Base-by-base conservation (phyloP, 169 alveolate species). In the Plasmodium relictum region DNA sequence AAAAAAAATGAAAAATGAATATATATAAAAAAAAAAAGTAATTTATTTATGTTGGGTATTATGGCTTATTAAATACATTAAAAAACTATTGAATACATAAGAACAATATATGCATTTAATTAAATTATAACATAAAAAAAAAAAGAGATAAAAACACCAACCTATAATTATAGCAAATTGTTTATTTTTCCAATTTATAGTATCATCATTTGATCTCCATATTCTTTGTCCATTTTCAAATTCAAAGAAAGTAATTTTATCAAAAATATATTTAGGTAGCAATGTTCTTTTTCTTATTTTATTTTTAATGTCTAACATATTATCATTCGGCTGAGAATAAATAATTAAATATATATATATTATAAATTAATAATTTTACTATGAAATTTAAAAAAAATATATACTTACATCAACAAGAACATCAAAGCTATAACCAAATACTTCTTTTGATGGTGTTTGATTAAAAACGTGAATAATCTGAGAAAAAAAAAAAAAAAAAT, bases 191-290 rank as follows among this genome's bases (percentile, higher is more conserved):
- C 92, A 85, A 22, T 85, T 85, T 10, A 85, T 71, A 9, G 74
- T 71, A 54, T 85, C 92, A 37, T 85, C 92, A 16, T 85, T 85
- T 14, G 92, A 85, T 39, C 78, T 85, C 92, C 92, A 85, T 18
- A 85, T 52, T 52, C 92, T 85, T 73, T 85, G 92, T 1, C 87
- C 92, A 62, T 85, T 71, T 18, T 85, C 92, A 69, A 70, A 85
- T 73, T 85, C 92, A 50, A 85, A 85, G 42, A 85, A 85, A 4
- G 92, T 70, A 8, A 85, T 70, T 70, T 85, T 85, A 50, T 85
- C 92, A 73, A 85, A 85, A 41, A 85, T 71, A 63, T 71, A 85
- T 26, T 71, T 85, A 2, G 92, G 92, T 16, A 85, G 74, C 26
- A 85, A 42, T 20, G 92, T 85, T 65, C 87, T 70, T 65, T 85